A percentile compares a stretch with the other conserved stretches of the same genome.
Conservation (phyloP, 352 stramenopile genomes). For the Phytophthora sp. region DNA sequence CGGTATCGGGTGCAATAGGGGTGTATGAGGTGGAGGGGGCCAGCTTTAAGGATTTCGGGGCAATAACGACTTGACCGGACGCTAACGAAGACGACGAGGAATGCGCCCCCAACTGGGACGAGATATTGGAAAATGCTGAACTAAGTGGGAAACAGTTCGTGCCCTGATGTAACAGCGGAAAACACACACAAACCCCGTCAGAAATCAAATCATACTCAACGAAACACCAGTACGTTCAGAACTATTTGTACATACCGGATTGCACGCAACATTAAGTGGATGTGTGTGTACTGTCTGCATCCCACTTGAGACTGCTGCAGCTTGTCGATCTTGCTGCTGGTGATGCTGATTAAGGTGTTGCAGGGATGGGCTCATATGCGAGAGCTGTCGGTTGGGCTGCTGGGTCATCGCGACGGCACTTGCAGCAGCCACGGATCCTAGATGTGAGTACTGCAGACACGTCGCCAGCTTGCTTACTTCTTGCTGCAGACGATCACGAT, state of each 20-base stretch:
- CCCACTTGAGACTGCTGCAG: conserved; percentile 25
- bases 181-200: conserved; percentile 24
- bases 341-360: conserved; percentile 23
- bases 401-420: conserved; percentile 53
- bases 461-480: conserved; percentile 73
- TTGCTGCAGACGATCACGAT: conserved; percentile 68
- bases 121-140: conserved; percentile 41
- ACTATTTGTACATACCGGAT: conserved; percentile 36
- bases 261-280: conserved; percentile 40
- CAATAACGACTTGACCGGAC: conserved; percentile 40
- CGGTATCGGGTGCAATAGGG: conserved; percentile 32
- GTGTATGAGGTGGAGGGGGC: conserved; percentile 22
- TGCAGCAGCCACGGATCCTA: conserved; percentile 54
- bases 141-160: conserved; percentile 57
- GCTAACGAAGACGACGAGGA: conserved; percentile 19
- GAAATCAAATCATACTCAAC: conserved; percentile 15
- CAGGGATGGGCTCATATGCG: conserved; percentile 34
- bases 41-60: conserved; percentile 39
- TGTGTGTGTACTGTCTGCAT: conserved; percentile 45
- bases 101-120: conserved; percentile 34
- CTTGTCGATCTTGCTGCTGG: conserved; percentile 29
- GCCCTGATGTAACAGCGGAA: conserved; percentile 32
- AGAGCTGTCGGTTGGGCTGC: conserved; percentile 37
- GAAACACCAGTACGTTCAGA: conserved; percentile 28
- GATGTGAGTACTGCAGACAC: conserved; percentile 69